These are phyloP conservation scores for Hypoxylon sp. DNA, from an alignment of 2,329 filamentous ascomycete genomes.

Conservation along the genomic window DNA sequence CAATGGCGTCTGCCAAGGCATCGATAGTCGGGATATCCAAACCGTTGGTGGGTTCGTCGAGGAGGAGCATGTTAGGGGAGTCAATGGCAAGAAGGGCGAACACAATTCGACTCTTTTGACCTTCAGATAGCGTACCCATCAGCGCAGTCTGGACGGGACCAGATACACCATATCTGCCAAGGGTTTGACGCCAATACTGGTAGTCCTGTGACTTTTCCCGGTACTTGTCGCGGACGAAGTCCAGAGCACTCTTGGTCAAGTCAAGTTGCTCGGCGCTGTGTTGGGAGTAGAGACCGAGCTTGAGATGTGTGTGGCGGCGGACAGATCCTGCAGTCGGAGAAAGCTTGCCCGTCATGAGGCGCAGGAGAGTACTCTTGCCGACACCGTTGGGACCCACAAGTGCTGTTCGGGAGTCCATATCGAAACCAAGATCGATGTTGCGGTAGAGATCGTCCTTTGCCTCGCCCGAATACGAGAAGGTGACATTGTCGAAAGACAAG, in stretches of 20 bases:
- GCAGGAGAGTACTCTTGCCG: slow-evolving; percentile 95
- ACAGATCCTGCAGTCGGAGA: slow-evolving; percentile 86
- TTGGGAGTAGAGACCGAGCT: slow-evolving; percentile 97
- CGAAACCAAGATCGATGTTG: slow-evolving; percentile 96
- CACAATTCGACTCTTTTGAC: slow-evolving; percentile 97
- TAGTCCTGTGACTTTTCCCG: slow-evolving; percentile 90
- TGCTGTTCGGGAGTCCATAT: slow-evolving; percentile 98
- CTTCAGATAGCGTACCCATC: slow-evolving; percentile 98
- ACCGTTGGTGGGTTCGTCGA: slow-evolving; percentile 99
- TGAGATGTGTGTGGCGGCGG: slow-evolving; percentile 95
- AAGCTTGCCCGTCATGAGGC: slow-evolving; percentile 96
- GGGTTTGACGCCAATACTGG: slow-evolving; percentile 99
- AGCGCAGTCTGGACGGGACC: slow-evolving; percentile 96
- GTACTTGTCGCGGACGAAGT: slow-evolving; percentile 98
- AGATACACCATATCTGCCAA: slow-evolving; percentile 92
- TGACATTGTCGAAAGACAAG: slow-evolving; percentile 95
- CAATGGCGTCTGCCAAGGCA: slow-evolving; percentile 96
- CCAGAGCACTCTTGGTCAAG: slow-evolving; percentile 95
- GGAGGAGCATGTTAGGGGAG: slow-evolving; percentile 94
- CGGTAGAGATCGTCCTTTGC: slow-evolving; percentile 93
- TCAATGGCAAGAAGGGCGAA: slow-evolving; percentile 97
- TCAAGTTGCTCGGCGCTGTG: slow-evolving; percentile 99
- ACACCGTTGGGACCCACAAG: slow-evolving; percentile 99
- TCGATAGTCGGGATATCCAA: slow-evolving; percentile 99
- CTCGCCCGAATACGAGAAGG: slow-evolving; percentile 96